Percentiles rank a stretch among this genome's conserved stretches.
Conservation (phyloP, 2,329 filamentous ascomycete species). For the Furcasterigmium furcatum region DNA sequence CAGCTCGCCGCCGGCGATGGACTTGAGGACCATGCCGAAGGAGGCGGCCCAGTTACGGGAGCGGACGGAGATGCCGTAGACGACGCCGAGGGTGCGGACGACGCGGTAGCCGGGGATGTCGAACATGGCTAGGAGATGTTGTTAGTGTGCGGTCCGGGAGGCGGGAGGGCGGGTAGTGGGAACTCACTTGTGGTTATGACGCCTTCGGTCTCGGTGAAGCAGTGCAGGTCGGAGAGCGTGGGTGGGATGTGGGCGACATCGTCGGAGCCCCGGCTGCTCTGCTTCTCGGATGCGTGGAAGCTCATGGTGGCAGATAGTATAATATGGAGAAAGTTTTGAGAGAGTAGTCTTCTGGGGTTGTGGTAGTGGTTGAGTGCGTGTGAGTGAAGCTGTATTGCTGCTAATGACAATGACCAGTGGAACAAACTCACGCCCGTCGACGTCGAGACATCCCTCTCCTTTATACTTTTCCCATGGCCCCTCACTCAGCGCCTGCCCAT, state of each 20-base stretch:
- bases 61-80: constrained; percentile 55
- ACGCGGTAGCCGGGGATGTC: constrained; percentile 60
- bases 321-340: too few species aligned
- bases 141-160: not conserved
- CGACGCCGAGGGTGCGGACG: constrained; percentile 52
- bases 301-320: constrained; percentile 4
- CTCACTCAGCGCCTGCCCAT: too few species aligned
- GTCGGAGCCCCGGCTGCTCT: constrained; percentile 11
- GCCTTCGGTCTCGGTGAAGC: constrained; percentile 59
- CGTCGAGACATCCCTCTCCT: too few species aligned
- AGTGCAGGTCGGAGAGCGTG: constrained; percentile 46
- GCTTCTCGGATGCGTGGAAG: not conserved
- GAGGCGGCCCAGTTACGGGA: constrained; percentile 56
- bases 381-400: too few species aligned
- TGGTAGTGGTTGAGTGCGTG: too few species aligned
- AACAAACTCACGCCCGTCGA: too few species aligned
- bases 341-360: too few species aligned
- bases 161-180: not conserved
- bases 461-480: too few species aligned
- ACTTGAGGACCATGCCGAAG: constrained; percentile 53
- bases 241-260: constrained; percentile 33
- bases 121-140: constrained; percentile 45
- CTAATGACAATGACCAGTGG: too few species aligned
- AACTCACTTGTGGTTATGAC: constrained; percentile 51
- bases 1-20: constrained; percentile 56